A percentile compares a stretch with the other conserved stretches of the same genome.
Conservation (phyloP, 768 basidiomycete genomes). For the Suillus plorans region DNA sequence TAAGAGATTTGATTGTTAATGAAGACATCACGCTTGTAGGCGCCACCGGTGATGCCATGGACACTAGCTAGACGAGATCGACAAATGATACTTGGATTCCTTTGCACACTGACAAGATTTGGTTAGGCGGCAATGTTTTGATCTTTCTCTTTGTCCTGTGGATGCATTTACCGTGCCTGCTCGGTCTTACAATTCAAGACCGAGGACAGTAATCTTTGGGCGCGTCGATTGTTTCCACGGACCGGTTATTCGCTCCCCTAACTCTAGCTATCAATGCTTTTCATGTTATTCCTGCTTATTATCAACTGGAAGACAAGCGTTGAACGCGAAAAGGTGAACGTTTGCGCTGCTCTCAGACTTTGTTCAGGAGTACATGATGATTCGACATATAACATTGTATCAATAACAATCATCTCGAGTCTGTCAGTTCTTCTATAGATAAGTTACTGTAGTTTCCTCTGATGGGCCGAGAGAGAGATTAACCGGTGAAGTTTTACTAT, state of each 20-base stretch:
- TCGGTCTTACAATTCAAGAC: neutral
- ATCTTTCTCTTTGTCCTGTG: neutral
- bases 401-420: neutral
- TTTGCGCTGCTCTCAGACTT: neutral
- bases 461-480: neutral
- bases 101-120: neutral
- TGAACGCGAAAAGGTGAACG: neutral
- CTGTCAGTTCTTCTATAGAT: neutral
- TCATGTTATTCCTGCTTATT: neutral
- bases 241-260: neutral
- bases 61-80: slow-evolving; percentile 55
- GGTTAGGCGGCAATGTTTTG: neutral
- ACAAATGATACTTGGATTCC: slow-evolving; percentile 2
- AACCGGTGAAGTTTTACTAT: neutral
- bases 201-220: neutral
- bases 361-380: neutral
- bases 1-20: slow-evolving; percentile 67
- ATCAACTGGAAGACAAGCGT: neutral
- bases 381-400: neutral
- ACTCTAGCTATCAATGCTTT: neutral
- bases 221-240: neutral
- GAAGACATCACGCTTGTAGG: slow-evolving; percentile 62
- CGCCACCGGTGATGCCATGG: slow-evolving; percentile 67
- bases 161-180: neutral
- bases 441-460: neutral